A percentile compares a stretch with the other conserved stretches of the same genome.
phyloP scores from a whole-genome alignment of 2,329 filamentous ascomycete species.

The Paracorniculantispora psalliotae region DNA sequence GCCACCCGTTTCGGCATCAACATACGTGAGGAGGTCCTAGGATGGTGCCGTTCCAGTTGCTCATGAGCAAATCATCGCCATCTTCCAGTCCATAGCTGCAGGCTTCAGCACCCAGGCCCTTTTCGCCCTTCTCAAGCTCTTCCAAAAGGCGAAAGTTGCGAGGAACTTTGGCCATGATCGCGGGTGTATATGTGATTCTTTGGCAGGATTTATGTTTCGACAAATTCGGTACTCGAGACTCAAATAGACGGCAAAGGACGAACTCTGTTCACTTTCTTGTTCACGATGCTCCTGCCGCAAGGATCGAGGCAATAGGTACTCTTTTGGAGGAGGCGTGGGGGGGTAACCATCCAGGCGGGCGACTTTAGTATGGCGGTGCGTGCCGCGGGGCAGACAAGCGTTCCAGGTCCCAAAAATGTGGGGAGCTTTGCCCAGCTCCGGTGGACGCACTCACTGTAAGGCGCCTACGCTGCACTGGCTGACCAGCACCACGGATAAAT shows the following conservation, averaged over 20 bases:
- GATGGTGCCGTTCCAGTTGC: conserved; percentile 98
- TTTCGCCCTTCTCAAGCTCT: conserved; percentile 98
- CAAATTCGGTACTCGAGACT: background rate
- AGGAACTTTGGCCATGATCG: conserved; percentile 61
- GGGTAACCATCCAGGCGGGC: background rate
- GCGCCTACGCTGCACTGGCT: too few relatives aligned
- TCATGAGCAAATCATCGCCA: conserved; percentile 92
- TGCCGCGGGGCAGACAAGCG: conserved; percentile 11
- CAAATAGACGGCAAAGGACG: background rate
- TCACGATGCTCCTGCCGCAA: background rate
- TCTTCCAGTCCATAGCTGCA: conserved; percentile 96
- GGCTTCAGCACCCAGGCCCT: conserved; percentile 90
- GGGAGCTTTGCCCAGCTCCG: background rate
- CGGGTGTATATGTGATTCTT: background rate
- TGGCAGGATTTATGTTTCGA: background rate
- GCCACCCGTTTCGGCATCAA: conserved; percentile 17
- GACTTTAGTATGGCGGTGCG: background rate
- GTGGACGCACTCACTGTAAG: background rate
- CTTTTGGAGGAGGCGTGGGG: background rate
- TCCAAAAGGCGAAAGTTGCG: conserved; percentile 95
- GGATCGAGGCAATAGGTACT: background rate
- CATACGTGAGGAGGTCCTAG: conserved; percentile 91
- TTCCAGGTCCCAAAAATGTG: background rate
- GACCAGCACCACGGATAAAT: background rate
- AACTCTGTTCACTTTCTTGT: background rate